Base-by-base conservation (phyloP, 495 filamentous ascomycete species). In the Daldinia decipiens region DNA sequence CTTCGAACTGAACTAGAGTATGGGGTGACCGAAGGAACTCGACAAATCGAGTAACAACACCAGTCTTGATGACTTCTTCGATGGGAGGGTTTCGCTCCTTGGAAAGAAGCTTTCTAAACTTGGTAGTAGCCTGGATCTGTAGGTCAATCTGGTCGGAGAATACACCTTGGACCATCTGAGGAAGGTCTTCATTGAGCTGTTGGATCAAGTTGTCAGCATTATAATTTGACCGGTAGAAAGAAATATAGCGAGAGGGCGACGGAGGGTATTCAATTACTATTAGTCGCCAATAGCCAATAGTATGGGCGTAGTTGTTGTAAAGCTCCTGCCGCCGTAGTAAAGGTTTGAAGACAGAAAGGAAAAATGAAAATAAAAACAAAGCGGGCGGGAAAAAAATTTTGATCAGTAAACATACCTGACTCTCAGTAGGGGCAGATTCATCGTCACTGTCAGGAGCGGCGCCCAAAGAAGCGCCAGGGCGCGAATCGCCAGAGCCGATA, bases 71-170 rank as follows among this genome's bases (percentile, higher is more conserved):
- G 68, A 99, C 96, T 73, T 94, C 93, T 81, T 99, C 96, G 78
- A 99, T 99, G 21, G 96, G 95, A 17, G 96, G 96, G 82, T 99
- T 99, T 77, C 96, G 92, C 85, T 99, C 96, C 83, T 99, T 99
- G 65, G 93, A 97, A 5, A 99, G 85, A 24, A 99, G 86, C 83
- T 99, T 99, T 67, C 96, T 85, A 86, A 99, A 99, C 80, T 98
- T 98, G 61, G 96, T 99, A 24, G 96, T 99, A n/a, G 96, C 95
- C 83, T 93, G 90, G 71, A 99, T 99, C 80, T 99, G 96, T 54
- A 91, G 87, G 74, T 99, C 96, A 81, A 99, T 98, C 81, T 97
- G 93, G 36, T 98, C 94, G 68, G 96, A 98, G 85, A 98, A 98
- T 74, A 98, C 96, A 64, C 96, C 96, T 71, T 91, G 86, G 56